Base-by-base conservation (phyloP, 1,284 basidiomycete species). In the Microbotryum scabiosae region DNA sequence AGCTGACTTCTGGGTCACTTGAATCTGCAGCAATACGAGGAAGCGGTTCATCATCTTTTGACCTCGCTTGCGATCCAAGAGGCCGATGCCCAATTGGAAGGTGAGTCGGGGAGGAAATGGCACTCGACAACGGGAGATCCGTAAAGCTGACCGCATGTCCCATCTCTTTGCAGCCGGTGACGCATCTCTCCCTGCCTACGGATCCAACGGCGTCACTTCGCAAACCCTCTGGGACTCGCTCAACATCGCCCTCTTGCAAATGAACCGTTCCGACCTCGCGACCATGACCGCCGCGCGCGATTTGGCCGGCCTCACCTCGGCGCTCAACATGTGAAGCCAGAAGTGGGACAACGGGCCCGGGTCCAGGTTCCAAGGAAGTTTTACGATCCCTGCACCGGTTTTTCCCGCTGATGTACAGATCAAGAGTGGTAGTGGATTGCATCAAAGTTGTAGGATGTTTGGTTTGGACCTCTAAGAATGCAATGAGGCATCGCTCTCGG, bases 221-320 rank as follows among this genome's bases (percentile, higher is more conserved):
- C 79, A 79, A 32, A 80, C 86, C 5, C 76, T 96, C 44, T 94
- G 91, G 91, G 87, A 88, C 52, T 88, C 85, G 69, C 75, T 94
- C 48, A 66, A 65, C 53, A 60, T 67, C 26, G 60, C 60, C 4
- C 59, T 69, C 25, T 46, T 69, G 20, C 61, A 63, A 46, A 62
- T 67, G 65, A 62, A 64, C 52, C 60, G 65, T 9, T 47, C 56
- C 51, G 67, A 69, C 46, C 46, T 69, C 5, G 49, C 59, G 7
- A 30, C 48, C 7, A 25, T 63, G 26, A 62, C 65, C 16, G 5
- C 48, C n/a, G 25, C 43, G 30, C 61, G 56, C 20, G 57, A 69
- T 41, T 51, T 69, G 26, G 25, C 44, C 3, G 59, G 41, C 10
- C 50, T 66, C 5, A 32, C 14, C 36, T 16, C 36, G 36, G 14